These are phyloP conservation scores for Pyricularia sp. DNA, from an alignment of 2,329 filamentous ascomycete species.

Conservation along the genomic window DNA sequence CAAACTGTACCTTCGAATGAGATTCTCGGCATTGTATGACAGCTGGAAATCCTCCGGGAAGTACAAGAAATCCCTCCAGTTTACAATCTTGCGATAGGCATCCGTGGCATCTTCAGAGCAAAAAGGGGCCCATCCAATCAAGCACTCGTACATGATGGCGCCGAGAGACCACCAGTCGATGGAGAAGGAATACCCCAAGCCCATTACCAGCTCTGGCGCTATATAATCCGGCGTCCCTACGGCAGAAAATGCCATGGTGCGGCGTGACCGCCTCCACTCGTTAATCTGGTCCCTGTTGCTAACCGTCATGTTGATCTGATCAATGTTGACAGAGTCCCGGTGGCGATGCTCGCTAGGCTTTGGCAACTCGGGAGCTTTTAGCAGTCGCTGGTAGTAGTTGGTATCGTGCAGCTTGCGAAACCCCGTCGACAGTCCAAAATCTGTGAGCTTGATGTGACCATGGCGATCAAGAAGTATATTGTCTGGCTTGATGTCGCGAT, in stretches of 20 bases:
- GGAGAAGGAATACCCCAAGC: conserved; percentile 62
- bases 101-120: conserved; percentile 66
- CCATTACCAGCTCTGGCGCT: conserved; percentile 67
- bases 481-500: conserved; percentile 73
- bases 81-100: conserved; percentile 69
- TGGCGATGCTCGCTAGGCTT: conserved; percentile 33
- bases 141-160: conserved; percentile 76
- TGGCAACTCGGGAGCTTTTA: conserved; percentile 31
- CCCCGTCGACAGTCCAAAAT: conserved; percentile 70
- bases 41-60: conserved; percentile 64
- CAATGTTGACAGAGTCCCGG: conserved; percentile 61
- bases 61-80: conserved; percentile 62
- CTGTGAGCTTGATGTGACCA: conserved; percentile 68
- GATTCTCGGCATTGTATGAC: conserved; percentile 54
- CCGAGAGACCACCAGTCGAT: conserved; percentile 79
- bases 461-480: conserved; percentile 67
- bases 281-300: conserved; percentile 69
- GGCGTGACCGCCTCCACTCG: conserved; percentile 67
- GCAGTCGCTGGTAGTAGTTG: conserved; percentile 92
- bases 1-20: conserved; percentile 50
- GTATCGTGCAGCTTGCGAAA: conserved; percentile 93
- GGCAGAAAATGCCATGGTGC: conserved; percentile 69
- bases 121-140: conserved; percentile 74
- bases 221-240: conserved; percentile 73
- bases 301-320: conserved; percentile 67